Conservation (phyloP, 768 basidiomycete genomes). For the Rhizopogon vinicolor region DNA sequence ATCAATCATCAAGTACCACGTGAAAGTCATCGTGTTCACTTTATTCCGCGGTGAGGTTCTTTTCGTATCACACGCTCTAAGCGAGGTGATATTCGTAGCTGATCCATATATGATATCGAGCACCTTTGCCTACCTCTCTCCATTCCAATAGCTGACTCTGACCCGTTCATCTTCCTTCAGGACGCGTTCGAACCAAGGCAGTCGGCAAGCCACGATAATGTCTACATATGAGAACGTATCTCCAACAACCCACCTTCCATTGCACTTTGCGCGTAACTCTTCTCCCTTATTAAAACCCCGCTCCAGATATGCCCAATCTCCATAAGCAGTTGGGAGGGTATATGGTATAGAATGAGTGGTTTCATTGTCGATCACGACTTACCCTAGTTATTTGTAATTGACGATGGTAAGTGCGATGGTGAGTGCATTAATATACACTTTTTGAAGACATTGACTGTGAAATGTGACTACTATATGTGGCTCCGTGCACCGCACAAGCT, state of each 20-base stretch:
- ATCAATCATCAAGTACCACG: too few relatives aligned
- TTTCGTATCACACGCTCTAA: background rate
- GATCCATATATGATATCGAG: background rate
- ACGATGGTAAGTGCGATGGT: too few relatives aligned
- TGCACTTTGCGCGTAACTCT: background rate
- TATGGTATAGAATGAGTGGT: too few relatives aligned
- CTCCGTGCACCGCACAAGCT: too few relatives aligned
- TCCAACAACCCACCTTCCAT: conserved; percentile 2
- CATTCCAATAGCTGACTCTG: background rate
- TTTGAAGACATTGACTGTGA: too few relatives aligned
- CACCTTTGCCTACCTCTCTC: conserved; percentile 1
- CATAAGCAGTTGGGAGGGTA: background rate
- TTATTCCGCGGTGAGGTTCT: too few relatives aligned
- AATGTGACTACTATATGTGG: too few relatives aligned
- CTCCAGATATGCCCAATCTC: conserved; percentile 34
- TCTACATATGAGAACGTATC: conserved; percentile 7
- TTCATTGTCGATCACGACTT: background rate
- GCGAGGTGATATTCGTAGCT: background rate
- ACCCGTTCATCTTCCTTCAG: conserved; percentile 2
- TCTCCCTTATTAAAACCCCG: conserved; percentile 20
- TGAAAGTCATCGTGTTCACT: too few relatives aligned
- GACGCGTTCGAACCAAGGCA: conserved; percentile 2
- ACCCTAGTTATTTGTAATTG: too few relatives aligned
- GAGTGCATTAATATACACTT: too few relatives aligned
- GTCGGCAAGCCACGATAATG: background rate